Conservation (phyloP, 2,329 filamentous ascomycete species). For the Talaromyces sp. region DNA sequence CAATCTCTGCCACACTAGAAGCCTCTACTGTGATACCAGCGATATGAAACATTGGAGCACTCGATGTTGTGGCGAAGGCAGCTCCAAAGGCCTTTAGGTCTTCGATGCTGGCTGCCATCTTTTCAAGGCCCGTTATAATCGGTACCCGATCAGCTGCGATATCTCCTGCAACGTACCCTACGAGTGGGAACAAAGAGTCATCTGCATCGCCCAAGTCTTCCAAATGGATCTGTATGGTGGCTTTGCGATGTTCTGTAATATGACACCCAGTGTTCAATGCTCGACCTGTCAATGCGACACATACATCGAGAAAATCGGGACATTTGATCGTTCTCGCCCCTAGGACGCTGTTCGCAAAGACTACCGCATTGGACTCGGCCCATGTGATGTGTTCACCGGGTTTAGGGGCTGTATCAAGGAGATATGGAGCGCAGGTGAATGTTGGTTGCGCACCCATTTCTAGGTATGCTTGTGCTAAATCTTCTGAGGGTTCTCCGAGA, state of each 20-base stretch:
- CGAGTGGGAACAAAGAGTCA: constrained; percentile 43
- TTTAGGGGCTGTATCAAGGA: constrained; percentile 38
- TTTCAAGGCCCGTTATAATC: constrained; percentile 39
- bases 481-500: constrained; percentile 25
- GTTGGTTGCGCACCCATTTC: constrained; percentile 46
- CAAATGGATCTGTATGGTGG: constrained; percentile 30
- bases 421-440: constrained; percentile 52
- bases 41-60: background rate
- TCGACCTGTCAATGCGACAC: constrained; percentile 47
- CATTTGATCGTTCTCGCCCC: constrained; percentile 51
- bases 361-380: constrained; percentile 52
- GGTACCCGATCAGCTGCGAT: constrained; percentile 38
- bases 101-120: constrained; percentile 20
- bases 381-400: constrained; percentile 47
- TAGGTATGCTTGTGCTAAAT: constrained; percentile 42
- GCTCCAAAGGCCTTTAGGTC: constrained; percentile 51
- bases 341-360: constrained; percentile 51
- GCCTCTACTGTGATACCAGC: constrained; percentile 10
- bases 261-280: constrained; percentile 13
- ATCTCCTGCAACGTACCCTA: constrained; percentile 42
- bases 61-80: background rate
- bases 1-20: constrained; percentile 7
- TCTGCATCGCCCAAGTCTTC: constrained; percentile 20
- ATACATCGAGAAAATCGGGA: constrained; percentile 50
- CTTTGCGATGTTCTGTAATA: constrained; percentile 15